A percentile compares a stretch with the other conserved stretches of the same genome.
Conservation (phyloP, 176 grass and related monocot genomes). For the Dactylis glomerata region DNA sequence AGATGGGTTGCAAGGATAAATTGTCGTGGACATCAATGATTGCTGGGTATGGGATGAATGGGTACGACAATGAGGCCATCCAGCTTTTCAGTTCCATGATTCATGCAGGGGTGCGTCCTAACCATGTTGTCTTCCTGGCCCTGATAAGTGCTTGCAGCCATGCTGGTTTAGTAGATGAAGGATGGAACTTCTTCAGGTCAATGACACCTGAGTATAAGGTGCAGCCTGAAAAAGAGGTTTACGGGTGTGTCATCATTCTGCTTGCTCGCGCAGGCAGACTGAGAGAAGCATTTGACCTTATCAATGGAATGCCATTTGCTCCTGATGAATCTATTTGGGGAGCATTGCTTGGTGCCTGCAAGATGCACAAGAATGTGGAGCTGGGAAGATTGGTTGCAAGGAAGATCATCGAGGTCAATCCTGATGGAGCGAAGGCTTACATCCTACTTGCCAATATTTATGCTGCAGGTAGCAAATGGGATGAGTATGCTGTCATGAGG, state of each 20-base stretch:
- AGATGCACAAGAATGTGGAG: constrained; percentile 54
- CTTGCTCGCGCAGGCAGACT: constrained; percentile 45
- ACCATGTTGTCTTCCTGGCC: constrained; percentile 47
- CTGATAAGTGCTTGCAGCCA: constrained; percentile 62
- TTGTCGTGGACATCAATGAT: constrained; percentile 64
- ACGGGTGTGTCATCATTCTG: constrained; percentile 50
- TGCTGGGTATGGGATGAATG: constrained; percentile 54
- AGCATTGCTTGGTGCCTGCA: constrained; percentile 53
- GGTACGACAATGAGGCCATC: constrained; percentile 30
- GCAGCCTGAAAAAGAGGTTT: constrained; percentile 49
- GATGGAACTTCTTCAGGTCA: constrained; percentile 50
- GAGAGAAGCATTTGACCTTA: constrained; percentile 39
- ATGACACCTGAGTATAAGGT: constrained; percentile 50
- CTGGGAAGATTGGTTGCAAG: constrained; percentile 43
- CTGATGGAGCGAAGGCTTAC: constrained; percentile 36
- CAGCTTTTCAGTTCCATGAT: constrained; percentile 55
- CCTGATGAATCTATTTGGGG: constrained; percentile 59
- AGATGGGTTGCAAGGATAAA: constrained; percentile 41
- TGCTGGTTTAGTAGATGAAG: constrained; percentile 56
- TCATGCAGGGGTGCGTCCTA: constrained; percentile 20
- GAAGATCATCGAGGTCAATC: constrained; percentile 55
- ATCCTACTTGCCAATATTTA: constrained; percentile 60
- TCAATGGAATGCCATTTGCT: constrained; percentile 46
- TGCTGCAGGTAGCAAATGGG: constrained; percentile 58
- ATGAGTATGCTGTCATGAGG: constrained; percentile 46